Base-by-base conservation (phyloP, 495 filamentous ascomycete genomes). In the Tuber borchii region DNA sequence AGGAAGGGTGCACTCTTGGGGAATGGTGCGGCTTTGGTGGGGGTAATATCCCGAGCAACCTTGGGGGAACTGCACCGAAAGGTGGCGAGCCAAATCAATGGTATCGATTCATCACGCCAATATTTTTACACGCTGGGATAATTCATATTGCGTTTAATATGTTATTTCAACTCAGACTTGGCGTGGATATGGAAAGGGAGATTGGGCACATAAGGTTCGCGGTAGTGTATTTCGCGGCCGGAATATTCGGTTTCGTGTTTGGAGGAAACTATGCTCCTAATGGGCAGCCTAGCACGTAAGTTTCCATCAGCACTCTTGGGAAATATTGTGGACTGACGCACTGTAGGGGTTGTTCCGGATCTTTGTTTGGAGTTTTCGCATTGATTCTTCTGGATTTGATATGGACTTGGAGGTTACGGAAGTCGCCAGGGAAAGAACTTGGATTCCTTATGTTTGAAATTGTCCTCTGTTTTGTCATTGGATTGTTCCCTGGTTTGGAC, bases 91-190 rank as follows among this genome's bases (percentile, higher is more conserved):
- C 95, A 22, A 90, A 97, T 80, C 95, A 99, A 83, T 98, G 95
- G 95, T 99, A 89, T 83, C 90, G 95, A 71, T 97, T 99, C 85
- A 97, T 99, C 83, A 85, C 90, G 26, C 95, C 95, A 69, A 98
- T 99, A 74, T 99, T 99, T 86, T 84, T 97, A 76, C 95, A 99
- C 81, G 93, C 92, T 40, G 95, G 95, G 8, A 85, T 99, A 65
- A 89, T 99, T 77, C 95, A 99, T 85, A 97, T 99, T 75, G 91
- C 88, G 19, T 97, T 97, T 88, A 99, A 99, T 83, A 87, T 98
- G 86, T 86, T 97, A 5, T 88, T 97, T 12, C 95, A 99, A 82
- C 84, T 97, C 77, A 92, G 90, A 3, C 88, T 97, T 77, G 96
- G 93, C 20, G 87, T 89, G 2, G 95, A 97, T 76, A 95, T 99